A percentile compares a stretch with the other conserved stretches of the same genome.
These are phyloP conservation scores for Globisporangium polare DNA, from an alignment of 352 stramenopile species.

Conservation along the genomic window DNA sequence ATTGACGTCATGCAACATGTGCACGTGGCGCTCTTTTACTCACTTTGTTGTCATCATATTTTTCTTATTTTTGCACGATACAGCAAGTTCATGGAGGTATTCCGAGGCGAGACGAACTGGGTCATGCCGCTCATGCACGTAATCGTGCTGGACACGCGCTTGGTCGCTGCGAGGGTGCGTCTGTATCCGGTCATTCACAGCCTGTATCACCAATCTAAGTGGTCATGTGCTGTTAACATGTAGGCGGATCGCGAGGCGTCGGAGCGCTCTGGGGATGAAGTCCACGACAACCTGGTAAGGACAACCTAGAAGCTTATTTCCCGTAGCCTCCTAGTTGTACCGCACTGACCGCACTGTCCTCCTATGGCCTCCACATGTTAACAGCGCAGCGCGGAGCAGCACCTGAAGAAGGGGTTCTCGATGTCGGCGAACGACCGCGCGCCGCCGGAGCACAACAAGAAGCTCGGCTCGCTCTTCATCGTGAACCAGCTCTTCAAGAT, in stretches of 20 bases:
- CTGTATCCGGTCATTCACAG: no score
- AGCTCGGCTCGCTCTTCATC: constrained; percentile 86
- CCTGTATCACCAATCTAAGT: no score
- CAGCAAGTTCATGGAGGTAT: constrained; percentile 87
- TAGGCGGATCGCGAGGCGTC: constrained; percentile 70
- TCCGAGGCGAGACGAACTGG: constrained; percentile 82
- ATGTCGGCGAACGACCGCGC: constrained; percentile 84
- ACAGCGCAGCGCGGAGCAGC: constrained; percentile 74
- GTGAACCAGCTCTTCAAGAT: constrained; percentile 97
- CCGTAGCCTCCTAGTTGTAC: neutral
- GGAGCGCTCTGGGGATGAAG: constrained; percentile 58
- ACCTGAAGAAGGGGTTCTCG: constrained; percentile 84
- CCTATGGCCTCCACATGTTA: neutral
- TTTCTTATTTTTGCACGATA: neutral
- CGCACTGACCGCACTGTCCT: neutral
- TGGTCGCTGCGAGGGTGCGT: constrained; percentile 61
- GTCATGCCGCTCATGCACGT: constrained; percentile 80
- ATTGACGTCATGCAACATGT: neutral
- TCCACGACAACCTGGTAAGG: constrained; percentile 64
- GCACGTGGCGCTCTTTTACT: neutral
- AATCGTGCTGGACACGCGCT: constrained; percentile 72
- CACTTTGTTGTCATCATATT: neutral
- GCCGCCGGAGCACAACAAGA: constrained; percentile 78
- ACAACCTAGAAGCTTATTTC: neutral
- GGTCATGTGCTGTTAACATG: constrained; percentile 1